Evolutionary conservation across 1,284 basidiomycete genomes (phyloP).

Genomic region (Moesziomyces globuligerus): DNA sequence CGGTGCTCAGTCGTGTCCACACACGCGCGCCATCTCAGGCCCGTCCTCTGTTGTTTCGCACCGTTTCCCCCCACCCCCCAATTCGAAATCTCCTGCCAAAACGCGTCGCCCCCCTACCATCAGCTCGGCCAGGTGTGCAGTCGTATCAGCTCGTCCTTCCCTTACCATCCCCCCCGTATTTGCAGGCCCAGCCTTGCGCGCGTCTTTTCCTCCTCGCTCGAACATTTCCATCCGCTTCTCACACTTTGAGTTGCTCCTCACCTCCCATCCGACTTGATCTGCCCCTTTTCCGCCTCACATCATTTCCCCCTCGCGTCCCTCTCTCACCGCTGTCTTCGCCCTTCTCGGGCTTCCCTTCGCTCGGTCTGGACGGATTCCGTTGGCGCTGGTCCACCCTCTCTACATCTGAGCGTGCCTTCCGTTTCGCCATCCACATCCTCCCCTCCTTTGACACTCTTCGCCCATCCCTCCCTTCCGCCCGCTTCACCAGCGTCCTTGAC

Average conservation of each 20-base stretch:
- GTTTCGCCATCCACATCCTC: conserved; percentile 26
- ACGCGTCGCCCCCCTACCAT: conserved; percentile 39
- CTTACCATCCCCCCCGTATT: conserved; percentile 28
- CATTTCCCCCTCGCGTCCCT: conserved; percentile 1
- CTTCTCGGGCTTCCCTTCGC: conserved; percentile 4
- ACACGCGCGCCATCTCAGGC: conserved; percentile 6
- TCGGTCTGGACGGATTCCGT: conserved; percentile 6
- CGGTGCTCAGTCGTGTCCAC: background rate
- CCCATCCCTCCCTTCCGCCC: conserved; percentile 4
- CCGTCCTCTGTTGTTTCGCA: conserved; percentile 6
- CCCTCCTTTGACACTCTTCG: conserved; percentile 9
- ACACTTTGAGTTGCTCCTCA: conserved; percentile 5
- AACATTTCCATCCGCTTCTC: conserved; percentile 19
- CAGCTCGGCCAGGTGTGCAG: conserved; percentile 20
- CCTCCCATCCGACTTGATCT: conserved; percentile 7
- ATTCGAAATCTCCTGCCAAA: conserved; percentile 49
- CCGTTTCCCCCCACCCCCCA: conserved; percentile 18
- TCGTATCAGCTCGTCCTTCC: conserved; percentile 28
- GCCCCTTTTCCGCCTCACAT: conserved; percentile 5
- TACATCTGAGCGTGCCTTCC: conserved; percentile 21
- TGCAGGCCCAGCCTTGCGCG: conserved; percentile 27
- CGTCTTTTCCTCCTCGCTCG: conserved; percentile 22
- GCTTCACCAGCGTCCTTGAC: conserved; percentile 14
- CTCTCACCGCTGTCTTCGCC: conserved; percentile 4
- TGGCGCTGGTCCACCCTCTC: conserved; percentile 11